A percentile compares a stretch with the other conserved stretches of the same genome.
phyloP scores from a whole-genome alignment of 2,329 filamentous ascomycete species.

The Stromatinia cepivora region DNA sequence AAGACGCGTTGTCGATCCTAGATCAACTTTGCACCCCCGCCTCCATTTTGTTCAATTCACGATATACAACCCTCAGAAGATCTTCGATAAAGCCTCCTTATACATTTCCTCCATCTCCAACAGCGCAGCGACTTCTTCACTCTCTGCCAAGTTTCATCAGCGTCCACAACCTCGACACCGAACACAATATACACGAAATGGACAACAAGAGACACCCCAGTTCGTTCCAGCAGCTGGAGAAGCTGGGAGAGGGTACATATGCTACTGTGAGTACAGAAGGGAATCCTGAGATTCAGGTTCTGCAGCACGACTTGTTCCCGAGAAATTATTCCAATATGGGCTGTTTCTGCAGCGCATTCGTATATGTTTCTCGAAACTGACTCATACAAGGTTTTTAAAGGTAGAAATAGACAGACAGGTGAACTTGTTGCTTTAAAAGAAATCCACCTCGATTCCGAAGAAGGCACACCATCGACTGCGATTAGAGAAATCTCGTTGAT shows the following conservation, averaged over 20 bases:
- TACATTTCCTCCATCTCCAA: conserved; percentile 40
- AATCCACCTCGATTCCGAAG: conserved; percentile 97
- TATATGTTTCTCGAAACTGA: conserved; percentile 30
- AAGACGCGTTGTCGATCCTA: conserved; percentile 38
- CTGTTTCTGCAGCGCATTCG: background rate
- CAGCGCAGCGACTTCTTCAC: conserved; percentile 27
- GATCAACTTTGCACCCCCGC: conserved; percentile 43
- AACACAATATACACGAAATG: conserved; percentile 54
- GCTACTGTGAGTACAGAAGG: conserved; percentile 67
- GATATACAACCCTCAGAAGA: conserved; percentile 42
- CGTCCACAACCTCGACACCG: conserved; percentile 38
- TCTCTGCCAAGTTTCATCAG: conserved; percentile 41
- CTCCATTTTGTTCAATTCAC: conserved; percentile 46
- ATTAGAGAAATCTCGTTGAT: conserved; percentile 98
- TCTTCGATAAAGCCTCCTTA: conserved; percentile 34
- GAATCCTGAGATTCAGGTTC: background rate
- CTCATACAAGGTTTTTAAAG: conserved; percentile 83
- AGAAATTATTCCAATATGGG: background rate
- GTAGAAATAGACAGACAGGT: conserved; percentile 93
- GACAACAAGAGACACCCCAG: conserved; percentile 77
- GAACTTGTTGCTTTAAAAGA: conserved; percentile 97
- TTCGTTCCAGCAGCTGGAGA: conserved; percentile 99
- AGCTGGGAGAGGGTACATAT: conserved; percentile 97
- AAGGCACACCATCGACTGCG: conserved; percentile 94
- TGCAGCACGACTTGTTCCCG: background rate